Evolutionary conservation across 2,329 filamentous ascomycete genomes (phyloP).

Genomic region (Pestalotiopsis fici): DNA sequence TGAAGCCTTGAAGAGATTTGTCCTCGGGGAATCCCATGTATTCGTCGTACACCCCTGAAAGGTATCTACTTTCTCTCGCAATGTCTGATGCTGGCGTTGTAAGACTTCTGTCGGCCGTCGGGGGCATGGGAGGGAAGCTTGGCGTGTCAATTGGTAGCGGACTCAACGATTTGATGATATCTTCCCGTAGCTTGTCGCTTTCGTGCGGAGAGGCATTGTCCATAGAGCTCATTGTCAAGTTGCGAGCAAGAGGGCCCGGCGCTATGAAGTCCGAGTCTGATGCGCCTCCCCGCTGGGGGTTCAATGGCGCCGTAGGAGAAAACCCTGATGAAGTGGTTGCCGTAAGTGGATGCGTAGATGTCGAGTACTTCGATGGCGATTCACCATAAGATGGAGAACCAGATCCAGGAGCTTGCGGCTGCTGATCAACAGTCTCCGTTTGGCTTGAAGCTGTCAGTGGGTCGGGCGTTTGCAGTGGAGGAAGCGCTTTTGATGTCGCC

Average conservation of each 20-base stretch:
- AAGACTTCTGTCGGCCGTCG: conserved; percentile 5
- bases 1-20: conserved; percentile 30
- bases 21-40: conserved; percentile 60
- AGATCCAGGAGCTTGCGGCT: conserved; percentile 12
- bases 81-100: conserved; percentile 10
- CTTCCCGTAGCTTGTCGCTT: conserved; percentile 70
- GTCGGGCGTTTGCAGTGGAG: conserved; percentile 22
- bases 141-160: conserved; percentile 37
- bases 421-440: conserved; percentile 1
- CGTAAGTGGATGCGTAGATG: conserved; percentile 17
- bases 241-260: conserved; percentile 37
- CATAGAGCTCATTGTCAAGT: conserved; percentile 47
- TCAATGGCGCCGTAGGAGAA: conserved; percentile 45
- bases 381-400: conserved; percentile 7
- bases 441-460: conserved; percentile 10
- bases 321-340: conserved; percentile 28
- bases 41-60: conserved; percentile 67
- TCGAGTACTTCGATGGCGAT: conserved; percentile 16
- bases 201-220: conserved; percentile 61
- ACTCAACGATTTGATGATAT: conserved; percentile 72
- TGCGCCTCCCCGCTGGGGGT: conserved; percentile 38
- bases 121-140: conserved; percentile 14
- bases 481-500: conserved; percentile 20
- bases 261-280: conserved; percentile 35
- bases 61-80: conserved; percentile 60